Percentiles rank a stretch among this genome's conserved stretches.
Evolutionary conservation across 2,329 filamentous ascomycete species (phyloP).

Genomic region (Trichophyton mentagrophytes): DNA sequence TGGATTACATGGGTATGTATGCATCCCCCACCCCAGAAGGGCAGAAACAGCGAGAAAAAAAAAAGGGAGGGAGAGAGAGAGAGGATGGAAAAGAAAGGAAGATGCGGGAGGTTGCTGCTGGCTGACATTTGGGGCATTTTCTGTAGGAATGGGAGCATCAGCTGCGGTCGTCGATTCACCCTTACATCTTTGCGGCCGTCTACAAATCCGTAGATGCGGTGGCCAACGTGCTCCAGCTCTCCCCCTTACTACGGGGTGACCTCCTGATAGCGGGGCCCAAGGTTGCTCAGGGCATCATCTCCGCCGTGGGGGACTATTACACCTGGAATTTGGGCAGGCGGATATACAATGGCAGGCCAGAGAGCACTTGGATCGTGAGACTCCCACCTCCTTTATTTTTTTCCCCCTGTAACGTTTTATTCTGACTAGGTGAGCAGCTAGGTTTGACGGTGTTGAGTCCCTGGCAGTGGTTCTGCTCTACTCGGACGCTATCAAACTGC

Average conservation of each 20-base stretch:
- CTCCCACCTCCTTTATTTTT: neutral
- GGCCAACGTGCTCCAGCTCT: constrained; percentile 42
- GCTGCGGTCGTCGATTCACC: constrained; percentile 81
- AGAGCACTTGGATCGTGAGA: constrained; percentile 59
- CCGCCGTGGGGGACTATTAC: constrained; percentile 69
- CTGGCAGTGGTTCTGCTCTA: constrained; percentile 96
- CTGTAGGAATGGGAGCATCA: constrained; percentile 83
- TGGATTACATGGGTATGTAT: constrained; percentile 95
- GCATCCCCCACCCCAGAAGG: constrained; percentile 19
- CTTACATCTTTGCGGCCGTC: constrained; percentile 64
- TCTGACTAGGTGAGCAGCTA: constrained; percentile 39
- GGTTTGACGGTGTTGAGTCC: constrained; percentile 61
- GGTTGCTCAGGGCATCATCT: constrained; percentile 61
- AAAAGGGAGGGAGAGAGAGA: neutral
- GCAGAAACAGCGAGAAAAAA: neutral
- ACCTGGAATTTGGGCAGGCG: constrained; percentile 70
- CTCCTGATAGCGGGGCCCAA: constrained; percentile 62
- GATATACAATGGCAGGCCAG: constrained; percentile 55
- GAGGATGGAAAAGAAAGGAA: constrained; percentile 3
- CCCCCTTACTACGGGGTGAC: constrained; percentile 47
- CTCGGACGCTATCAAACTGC: constrained; percentile 85
- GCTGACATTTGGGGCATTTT: neutral
- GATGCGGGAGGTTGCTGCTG: neutral
- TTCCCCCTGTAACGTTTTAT: too few species aligned
- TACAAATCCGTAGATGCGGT: constrained; percentile 53